These are phyloP conservation scores for Boletus sp. DNA, from an alignment of 768 basidiomycete genomes.

Conservation along the genomic window DNA sequence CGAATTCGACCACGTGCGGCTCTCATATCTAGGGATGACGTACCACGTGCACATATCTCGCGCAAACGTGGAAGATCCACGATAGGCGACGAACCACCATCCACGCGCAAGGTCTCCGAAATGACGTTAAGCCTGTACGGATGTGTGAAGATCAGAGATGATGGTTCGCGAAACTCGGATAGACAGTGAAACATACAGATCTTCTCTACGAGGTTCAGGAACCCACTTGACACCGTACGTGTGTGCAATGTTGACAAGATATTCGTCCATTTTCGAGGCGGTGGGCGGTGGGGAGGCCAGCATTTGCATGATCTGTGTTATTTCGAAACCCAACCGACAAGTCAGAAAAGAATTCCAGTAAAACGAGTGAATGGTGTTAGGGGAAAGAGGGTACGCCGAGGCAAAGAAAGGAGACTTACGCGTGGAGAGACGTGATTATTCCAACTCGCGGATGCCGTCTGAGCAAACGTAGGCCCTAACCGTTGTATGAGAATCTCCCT, in stretches of 20 bases:
- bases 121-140: constrained; percentile 47
- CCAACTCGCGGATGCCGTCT: constrained; percentile 47
- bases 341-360: constrained; percentile 1
- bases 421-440: constrained; percentile 54
- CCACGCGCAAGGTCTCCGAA: constrained; percentile 56
- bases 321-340: not conserved
- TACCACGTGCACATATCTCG: constrained; percentile 60
- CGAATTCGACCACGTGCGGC: not conserved
- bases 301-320: constrained; percentile 46
- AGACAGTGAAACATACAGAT: constrained; percentile 45
- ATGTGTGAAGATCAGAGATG: not conserved
- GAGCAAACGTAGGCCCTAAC: constrained; percentile 55
- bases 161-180: not conserved
- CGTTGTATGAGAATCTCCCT: constrained; percentile 53
- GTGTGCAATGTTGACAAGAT: constrained; percentile 51
- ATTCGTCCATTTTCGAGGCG: constrained; percentile 52
- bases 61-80: constrained; percentile 59
- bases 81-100: constrained; percentile 39
- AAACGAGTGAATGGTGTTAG: not conserved
- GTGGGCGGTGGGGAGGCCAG: constrained; percentile 53
- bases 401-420: constrained; percentile 29
- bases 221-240: constrained; percentile 56
- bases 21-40: constrained; percentile 12
- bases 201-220: constrained; percentile 57
- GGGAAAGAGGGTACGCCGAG: not conserved